Percentiles rank a stretch among this genome's conserved stretches.
Conservation (phyloP, 306 rosid genomes). For the Abrus precatorius region DNA sequence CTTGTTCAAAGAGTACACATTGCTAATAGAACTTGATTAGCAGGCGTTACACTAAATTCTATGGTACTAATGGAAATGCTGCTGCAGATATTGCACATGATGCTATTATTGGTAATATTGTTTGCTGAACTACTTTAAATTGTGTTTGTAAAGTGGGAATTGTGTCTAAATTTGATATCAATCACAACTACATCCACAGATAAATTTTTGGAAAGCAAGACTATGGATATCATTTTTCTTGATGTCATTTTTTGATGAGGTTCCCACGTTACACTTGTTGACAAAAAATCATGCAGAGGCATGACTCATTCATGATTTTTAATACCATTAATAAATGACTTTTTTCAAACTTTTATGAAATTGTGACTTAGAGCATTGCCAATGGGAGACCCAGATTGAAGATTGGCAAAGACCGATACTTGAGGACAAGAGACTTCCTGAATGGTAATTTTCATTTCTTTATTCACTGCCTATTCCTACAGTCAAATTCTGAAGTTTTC, state of each 20-base stretch:
- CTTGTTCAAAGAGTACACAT: conserved; percentile 29
- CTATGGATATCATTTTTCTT: conserved; percentile 21
- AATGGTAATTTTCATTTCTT: conserved; percentile 73
- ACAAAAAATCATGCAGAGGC: conserved; percentile 29
- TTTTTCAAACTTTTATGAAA: conserved; percentile 32
- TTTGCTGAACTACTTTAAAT: conserved; percentile 36
- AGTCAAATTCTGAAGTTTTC: conserved; percentile 44
- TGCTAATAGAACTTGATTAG: conserved; percentile 47
- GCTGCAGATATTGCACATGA: conserved; percentile 89
- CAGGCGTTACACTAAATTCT: conserved; percentile 97
- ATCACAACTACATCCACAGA: background rate
- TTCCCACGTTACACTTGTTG: conserved; percentile 32
- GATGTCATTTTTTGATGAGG: conserved; percentile 30
- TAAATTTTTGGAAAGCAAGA: conserved; percentile 41
- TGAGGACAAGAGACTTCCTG: conserved; percentile 91
- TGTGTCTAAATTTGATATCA: conserved; percentile 34
- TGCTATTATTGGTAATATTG: conserved; percentile 81
- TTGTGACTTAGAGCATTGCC: conserved; percentile 64
- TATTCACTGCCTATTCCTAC: conserved; percentile 28
- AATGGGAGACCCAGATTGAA: conserved; percentile 92
- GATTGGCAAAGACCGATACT: conserved; percentile 96
- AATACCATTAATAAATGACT: conserved; percentile 24
- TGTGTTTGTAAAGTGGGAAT: conserved; percentile 32
- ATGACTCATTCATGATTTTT: conserved; percentile 33
- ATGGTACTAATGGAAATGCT: conserved; percentile 77